Conservation (phyloP, 352 stramenopile species). For the Nothophytophthora sp. region DNA sequence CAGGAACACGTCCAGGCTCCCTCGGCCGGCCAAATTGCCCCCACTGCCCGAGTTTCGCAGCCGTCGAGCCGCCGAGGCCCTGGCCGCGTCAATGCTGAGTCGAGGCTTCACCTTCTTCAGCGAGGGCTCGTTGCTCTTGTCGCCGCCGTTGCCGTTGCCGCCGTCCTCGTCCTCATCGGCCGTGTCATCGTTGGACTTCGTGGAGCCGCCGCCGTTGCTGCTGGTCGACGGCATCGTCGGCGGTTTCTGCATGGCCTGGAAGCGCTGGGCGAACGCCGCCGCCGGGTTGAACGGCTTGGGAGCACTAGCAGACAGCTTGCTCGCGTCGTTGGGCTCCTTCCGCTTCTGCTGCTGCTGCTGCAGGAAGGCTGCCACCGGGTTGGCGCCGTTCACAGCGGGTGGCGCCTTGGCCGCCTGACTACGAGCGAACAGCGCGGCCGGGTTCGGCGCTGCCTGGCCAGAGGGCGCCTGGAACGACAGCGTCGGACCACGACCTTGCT, state of each 20-base stretch:
- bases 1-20: slow-evolving; percentile 75
- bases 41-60: slow-evolving; percentile 64
- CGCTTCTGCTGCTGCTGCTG: slow-evolving; percentile 49
- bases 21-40: slow-evolving; percentile 49
- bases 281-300: slow-evolving; percentile 49
- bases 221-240: slow-evolving; percentile 44
- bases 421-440: slow-evolving; percentile 62
- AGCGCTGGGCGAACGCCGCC: slow-evolving; percentile 57
- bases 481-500: slow-evolving; percentile 9
- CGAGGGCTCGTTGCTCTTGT: slow-evolving; percentile 48
- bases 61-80: slow-evolving; percentile 63
- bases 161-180: slow-evolving; percentile 44
- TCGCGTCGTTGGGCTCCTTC: slow-evolving; percentile 9
- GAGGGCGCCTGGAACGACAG: slow-evolving; percentile 1
- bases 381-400: slow-evolving; percentile 15
- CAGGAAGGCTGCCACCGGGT: slow-evolving; percentile 58
- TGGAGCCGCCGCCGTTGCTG: slow-evolving; percentile 20
- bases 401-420: slow-evolving; percentile 31
- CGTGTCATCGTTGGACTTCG: slow-evolving; percentile 42
- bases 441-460: slow-evolving; percentile 35
- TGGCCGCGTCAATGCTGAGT: slow-evolving; percentile 76
- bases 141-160: slow-evolving; percentile 24
- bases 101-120: slow-evolving; percentile 78
- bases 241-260: slow-evolving; percentile 23
- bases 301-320: slow-evolving; percentile 11